Conservation (phyloP, 345 rosid species). For the Gossypium ekmanianum region DNA sequence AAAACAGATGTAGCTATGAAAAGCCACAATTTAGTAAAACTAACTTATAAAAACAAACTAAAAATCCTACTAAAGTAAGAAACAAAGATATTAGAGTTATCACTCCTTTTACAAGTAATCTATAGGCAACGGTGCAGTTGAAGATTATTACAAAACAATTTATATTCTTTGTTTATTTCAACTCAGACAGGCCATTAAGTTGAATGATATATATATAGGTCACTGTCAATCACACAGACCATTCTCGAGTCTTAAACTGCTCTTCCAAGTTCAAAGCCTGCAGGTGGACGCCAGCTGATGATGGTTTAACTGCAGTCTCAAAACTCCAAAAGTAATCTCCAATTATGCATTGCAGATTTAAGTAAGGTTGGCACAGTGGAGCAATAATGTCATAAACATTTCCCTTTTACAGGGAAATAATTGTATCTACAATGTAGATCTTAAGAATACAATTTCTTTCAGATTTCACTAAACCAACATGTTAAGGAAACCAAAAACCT, state of each 20-base stretch:
- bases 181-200: not conserved
- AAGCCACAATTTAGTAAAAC: not conserved
- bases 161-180: not conserved
- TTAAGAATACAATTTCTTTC: not conserved
- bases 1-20: not conserved
- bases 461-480: not conserved
- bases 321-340: not conserved
- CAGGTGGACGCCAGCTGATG: not conserved
- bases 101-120: not conserved
- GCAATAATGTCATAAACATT: not conserved
- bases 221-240: not conserved
- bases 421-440: not conserved
- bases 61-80: too few species aligned
- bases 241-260: not conserved
- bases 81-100: too few species aligned
- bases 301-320: not conserved
- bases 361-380: not conserved
- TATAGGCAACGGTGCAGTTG: not conserved
- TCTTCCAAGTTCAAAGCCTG: not conserved
- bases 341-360: constrained; percentile 10
- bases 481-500: not conserved
- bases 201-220: not conserved
- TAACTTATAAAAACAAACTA: too few species aligned
- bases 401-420: not conserved
- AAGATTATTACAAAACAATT: not conserved